These are phyloP conservation scores for Nannochloropsis granulata DNA, from an alignment of 108 stramenopile genomes.

Conservation along the genomic window DNA sequence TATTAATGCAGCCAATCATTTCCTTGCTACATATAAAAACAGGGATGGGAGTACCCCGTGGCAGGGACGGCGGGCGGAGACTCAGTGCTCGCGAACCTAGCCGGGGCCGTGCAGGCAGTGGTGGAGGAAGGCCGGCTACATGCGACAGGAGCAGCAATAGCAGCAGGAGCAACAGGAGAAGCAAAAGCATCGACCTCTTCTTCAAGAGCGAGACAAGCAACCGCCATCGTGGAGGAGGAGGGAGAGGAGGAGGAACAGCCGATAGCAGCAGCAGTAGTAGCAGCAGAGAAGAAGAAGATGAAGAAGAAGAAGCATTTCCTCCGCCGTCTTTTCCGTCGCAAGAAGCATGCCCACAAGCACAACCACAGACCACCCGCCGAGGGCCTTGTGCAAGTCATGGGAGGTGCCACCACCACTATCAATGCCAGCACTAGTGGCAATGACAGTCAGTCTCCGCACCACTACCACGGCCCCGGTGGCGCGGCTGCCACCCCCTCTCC, in stretches of 20 bases:
- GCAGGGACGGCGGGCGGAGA: neutral
- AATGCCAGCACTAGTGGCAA: neutral
- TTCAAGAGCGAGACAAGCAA: neutral
- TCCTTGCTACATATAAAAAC: no score
- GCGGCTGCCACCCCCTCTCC: neutral
- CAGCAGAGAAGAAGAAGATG: neutral
- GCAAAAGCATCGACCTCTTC: no score
- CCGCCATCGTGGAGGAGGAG: neutral
- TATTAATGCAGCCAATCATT: no score
- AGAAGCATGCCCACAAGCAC: neutral
- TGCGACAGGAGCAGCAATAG: no score
- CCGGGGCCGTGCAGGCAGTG: neutral
- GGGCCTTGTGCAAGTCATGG: neutral
- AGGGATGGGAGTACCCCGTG: neutral
- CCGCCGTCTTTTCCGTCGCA: neutral
- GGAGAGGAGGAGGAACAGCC: neutral
- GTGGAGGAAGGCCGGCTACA: neutral
- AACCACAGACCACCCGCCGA: no score
- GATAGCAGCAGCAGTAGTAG: neutral
- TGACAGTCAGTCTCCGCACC: neutral
- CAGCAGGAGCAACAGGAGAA: no score
- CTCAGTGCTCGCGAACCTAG: neutral
- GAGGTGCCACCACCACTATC: neutral
- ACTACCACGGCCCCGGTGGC: neutral
- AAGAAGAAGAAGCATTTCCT: neutral